Conservation (phyloP, 139 green algal species). For the Coelastrella sp. region DNA sequence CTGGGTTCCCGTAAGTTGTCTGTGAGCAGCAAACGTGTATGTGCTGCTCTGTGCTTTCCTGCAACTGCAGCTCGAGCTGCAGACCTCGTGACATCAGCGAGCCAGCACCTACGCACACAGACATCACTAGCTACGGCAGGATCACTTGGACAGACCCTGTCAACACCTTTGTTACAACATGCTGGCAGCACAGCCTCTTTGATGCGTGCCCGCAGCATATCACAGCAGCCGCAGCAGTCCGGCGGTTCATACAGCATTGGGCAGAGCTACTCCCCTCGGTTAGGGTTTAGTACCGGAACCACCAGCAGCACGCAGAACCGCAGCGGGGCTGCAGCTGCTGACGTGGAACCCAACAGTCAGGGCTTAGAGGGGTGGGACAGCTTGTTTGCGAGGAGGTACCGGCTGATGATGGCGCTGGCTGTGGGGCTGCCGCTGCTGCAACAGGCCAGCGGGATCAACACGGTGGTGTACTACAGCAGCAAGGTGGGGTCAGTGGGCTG, state of each 20-base stretch:
- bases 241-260: too few species aligned
- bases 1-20: too few species aligned
- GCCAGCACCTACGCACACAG: background rate
- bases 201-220: background rate
- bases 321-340: background rate
- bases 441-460: slow-evolving; percentile 91
- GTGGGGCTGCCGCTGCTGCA: slow-evolving; percentile 75
- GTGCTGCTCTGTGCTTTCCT: too few species aligned
- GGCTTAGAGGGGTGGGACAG: slow-evolving; percentile 9
- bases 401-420: slow-evolving; percentile 72
- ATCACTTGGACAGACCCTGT: background rate
- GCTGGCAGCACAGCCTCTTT: too few species aligned
- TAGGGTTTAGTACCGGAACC: slow-evolving; percentile 2
- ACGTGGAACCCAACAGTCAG: background rate
- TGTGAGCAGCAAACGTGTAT: too few species aligned
- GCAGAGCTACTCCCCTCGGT: too few species aligned
- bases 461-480: slow-evolving; percentile 82
- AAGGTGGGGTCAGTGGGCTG: too few species aligned
- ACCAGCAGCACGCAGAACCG: too few species aligned
- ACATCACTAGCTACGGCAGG: background rate
- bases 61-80: slow-evolving; percentile 9
- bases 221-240: background rate
- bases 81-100: slow-evolving; percentile 22
- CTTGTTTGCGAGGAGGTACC: slow-evolving; percentile 54
- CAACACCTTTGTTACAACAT: background rate